Conservation (phyloP, 1,139 yeast species). For the Scheffersomyces segobiensis region DNA sequence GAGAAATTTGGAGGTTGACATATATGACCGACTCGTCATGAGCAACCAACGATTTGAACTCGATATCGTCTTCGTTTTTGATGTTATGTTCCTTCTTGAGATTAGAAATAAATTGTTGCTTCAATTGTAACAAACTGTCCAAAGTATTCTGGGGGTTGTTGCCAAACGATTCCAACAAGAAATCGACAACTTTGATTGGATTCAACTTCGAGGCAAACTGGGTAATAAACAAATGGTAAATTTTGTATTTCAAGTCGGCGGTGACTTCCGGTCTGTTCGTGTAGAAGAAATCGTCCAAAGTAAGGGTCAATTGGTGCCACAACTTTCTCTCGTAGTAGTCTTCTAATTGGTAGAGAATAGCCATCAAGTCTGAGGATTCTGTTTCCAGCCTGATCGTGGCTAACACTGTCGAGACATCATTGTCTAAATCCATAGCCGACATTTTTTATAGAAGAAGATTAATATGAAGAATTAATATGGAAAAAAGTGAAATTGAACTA, state of each 20-base stretch:
- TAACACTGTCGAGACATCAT: conserved; percentile 61
- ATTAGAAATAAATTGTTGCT: conserved; percentile 45
- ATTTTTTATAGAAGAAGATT: conserved; percentile 2
- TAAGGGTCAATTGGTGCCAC: conserved; percentile 75
- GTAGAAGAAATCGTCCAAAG: conserved; percentile 61
- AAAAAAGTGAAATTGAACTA: neutral
- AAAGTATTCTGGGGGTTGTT: conserved; percentile 52
- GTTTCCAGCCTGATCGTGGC: conserved; percentile 70
- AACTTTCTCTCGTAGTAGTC: conserved; percentile 84
- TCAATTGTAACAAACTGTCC: conserved; percentile 54
- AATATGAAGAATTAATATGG: neutral
- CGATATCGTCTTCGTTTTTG: conserved; percentile 27
- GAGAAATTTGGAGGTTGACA: conserved; percentile 76
- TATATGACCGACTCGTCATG: conserved; percentile 52
- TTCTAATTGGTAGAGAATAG: conserved; percentile 73
- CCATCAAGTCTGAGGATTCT: conserved; percentile 62
- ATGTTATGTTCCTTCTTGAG: conserved; percentile 26
- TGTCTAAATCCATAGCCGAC: conserved; percentile 40
- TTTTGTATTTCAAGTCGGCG: conserved; percentile 52
- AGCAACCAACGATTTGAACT: conserved; percentile 37
- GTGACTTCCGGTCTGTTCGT: conserved; percentile 21
- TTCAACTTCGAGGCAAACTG: conserved; percentile 72
- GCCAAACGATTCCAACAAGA: conserved; percentile 55
- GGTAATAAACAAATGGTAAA: conserved; percentile 71
- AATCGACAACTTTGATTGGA: conserved; percentile 75